Evolutionary conservation across 2,329 filamentous ascomycete species (phyloP), one percentile per base, ranked within the genome.

Genomic region (Macroventuria anomochaeta): DNA sequence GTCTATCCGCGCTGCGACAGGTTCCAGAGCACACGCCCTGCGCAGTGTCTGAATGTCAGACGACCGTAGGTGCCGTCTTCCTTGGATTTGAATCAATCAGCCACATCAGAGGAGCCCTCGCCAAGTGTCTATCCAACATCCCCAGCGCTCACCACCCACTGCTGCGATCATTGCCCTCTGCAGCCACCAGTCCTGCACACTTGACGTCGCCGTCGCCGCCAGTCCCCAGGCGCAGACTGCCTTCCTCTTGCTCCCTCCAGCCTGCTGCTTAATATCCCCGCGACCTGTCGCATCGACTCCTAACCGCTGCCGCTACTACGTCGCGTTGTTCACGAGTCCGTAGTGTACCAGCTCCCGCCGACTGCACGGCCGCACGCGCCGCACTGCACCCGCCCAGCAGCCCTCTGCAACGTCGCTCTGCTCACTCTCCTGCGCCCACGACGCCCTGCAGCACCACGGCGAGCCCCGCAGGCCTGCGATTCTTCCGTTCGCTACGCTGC

Each of bases 161-260:
- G 40, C 58, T 56, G 56, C 64, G 43, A 64, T 64, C 63, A 59
- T 62, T 66, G 57, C 67, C 68, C 47, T 55, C 53, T 33, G 53
- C 58, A 65, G 63, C 58, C 47, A 50, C 46, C 50, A 55, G 62
- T 58, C 65, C 64, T 69, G 66, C 62, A 69, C 62, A 60, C 55
- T 57, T 59, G 55, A 53, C 64, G 58, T 63, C 63, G 62, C 33
- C 61, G 55, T 61, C 63, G 61, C 20, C 42, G 49, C 32, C 15
- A 17, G 17, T 25, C 34, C 31, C 55, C 64, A 57, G 55, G 58
- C 58, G 59, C 53, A 44, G 32, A 31, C 29, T 15, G 44, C 28
- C 44, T 13, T 29, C 13, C 34, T 31, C 34, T 31, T 39, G 33
- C 39, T 25, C 28, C 23, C 21, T 26, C 38, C 26, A 7, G 13